Base-by-base conservation (phyloP, 768 basidiomycete genomes). In the Amanita muscaria region DNA sequence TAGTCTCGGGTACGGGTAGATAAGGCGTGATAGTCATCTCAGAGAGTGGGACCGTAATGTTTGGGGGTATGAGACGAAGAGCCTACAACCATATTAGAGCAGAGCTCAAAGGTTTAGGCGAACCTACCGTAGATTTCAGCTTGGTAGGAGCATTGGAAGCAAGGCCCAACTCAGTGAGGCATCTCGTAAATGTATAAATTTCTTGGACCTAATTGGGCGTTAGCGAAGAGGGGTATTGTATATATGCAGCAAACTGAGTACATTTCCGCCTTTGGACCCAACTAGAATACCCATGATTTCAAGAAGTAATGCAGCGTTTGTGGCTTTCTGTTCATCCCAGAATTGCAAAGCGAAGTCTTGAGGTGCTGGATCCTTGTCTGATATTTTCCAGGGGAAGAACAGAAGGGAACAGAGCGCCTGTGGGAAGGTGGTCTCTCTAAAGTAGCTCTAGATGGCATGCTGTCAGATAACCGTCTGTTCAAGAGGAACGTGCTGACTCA, bases 301-400 rank as follows among this genome's bases (percentile, higher is more conserved):
- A 2, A 98, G 67, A 6, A 89, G 77, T n/a, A 91, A 64, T 0
- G 75, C 71, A 1, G 82, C 79, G 56, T 96, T 97, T 18, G 74
- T 64, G n/a, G 74, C 64, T 62, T 98, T 99, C 60, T 91, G 87
- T 32, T 80, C 74, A 52, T 93, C 89, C 96, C 96, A 99, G 62
- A 91, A 91, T 59, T 99, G 96, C 35, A 97, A 65, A 1, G 92
- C 84, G 62, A 97, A 98, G 50, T 88, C 84, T 59, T 96, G 88
- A 1, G 83, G 86, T n/a, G 75, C 73, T 4, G 68, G 55, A 43
- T 77, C 73, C 44, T 74, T 71, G 19, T 75, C 60, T 24, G 75
- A 74, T 1, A 87, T 61, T 36, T 68, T 73, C 22, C 77, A 72
- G 23, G 83, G 86, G 61, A 82, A 91, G 36, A 78, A 79, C 34